Evolutionary conservation across 2,329 filamentous ascomycete species (phyloP), one percentile per base, ranked within the genome.

Genomic region (Fusarium napiforme): DNA sequence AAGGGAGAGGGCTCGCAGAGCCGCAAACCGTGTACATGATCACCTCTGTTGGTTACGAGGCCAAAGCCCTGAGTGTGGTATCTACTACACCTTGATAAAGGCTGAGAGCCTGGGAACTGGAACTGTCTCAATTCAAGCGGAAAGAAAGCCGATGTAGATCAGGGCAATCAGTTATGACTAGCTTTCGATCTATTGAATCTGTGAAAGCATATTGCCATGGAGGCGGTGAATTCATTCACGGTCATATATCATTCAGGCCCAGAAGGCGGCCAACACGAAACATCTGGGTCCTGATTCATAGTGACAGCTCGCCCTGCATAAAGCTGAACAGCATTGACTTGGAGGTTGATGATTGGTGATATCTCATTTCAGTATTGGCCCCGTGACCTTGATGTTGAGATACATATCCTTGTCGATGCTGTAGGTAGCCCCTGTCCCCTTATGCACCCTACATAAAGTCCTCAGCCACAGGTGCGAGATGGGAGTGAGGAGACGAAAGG

Each of bases 301-400:
- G 55, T 61, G 67, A 68, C 71, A 73, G 67, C 49, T 73, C 60
- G 67, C 71, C 71, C 71, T 73, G 71, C 71, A 73, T 73, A 68
- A 64, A 59, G 56, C 62, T 21, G 26, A 15, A 47, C 45, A 28
- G 45, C 28, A 37, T 71, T 50, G 47, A 56, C 66, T 52, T 63
- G 66, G 65, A 58, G 67, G 58, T 67, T 62, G 49, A 42, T 73
- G 70, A 74, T 73, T 73, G 71, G 71, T 58, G 58, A 73, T 73
- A 60, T 64, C 30, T 42, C 49, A 50, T 61, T 46, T 42, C 55
- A 62, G 46, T 37, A 34, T 61, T 57, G 56, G 46, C 39, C 71
- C 57, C 63, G 63, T 73, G 71, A 74, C 59, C 67, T 63, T 23
- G 53, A 52, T 65, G 28, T 39, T 64, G 40, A 59, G 43, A 40